Percentiles rank a stretch among this genome's conserved stretches.
Evolutionary conservation across 1,284 basidiomycete genomes (phyloP).

Genomic region (Vanrija pseudolonga): DNA sequence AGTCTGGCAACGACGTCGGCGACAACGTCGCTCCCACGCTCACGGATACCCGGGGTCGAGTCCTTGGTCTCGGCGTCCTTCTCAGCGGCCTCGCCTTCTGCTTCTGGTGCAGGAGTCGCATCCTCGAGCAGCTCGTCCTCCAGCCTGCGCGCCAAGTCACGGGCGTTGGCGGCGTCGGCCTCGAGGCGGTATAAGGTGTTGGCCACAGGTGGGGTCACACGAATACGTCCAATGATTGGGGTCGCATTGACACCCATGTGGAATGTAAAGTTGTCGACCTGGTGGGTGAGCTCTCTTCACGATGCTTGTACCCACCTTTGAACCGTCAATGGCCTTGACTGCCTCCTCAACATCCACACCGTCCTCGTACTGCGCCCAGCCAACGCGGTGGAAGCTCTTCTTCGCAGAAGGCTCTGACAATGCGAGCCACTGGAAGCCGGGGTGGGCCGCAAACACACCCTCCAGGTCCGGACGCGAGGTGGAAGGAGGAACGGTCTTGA

Average conservation of each 20-base stretch:
- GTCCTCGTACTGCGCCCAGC: conserved; percentile 80
- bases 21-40: conserved; percentile 42
- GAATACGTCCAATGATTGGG: conserved; percentile 70
- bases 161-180: conserved; percentile 72
- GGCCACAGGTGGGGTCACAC: conserved; percentile 73
- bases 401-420: conserved; percentile 84
- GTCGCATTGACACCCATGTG: conserved; percentile 78
- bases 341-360: conserved; percentile 73
- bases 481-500: conserved; percentile 86
- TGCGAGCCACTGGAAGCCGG: conserved; percentile 65
- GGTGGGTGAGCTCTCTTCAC: conserved; percentile 7
- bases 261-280: conserved; percentile 91
- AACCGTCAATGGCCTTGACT: conserved; percentile 69
- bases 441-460: conserved; percentile 58
- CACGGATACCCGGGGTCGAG: conserved; percentile 19
- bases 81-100: conserved; percentile 38
- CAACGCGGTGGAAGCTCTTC: conserved; percentile 84
- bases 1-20: conserved; percentile 34
- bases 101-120: conserved; percentile 1
- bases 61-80: conserved; percentile 12
- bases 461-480: conserved; percentile 82
- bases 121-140: conserved; percentile 60
- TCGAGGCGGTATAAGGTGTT: conserved; percentile 70
- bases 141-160: conserved; percentile 63
- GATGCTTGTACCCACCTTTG: conserved; percentile 61